Conservation (phyloP, 2,329 filamentous ascomycete genomes). For the Aspergillus latus region DNA sequence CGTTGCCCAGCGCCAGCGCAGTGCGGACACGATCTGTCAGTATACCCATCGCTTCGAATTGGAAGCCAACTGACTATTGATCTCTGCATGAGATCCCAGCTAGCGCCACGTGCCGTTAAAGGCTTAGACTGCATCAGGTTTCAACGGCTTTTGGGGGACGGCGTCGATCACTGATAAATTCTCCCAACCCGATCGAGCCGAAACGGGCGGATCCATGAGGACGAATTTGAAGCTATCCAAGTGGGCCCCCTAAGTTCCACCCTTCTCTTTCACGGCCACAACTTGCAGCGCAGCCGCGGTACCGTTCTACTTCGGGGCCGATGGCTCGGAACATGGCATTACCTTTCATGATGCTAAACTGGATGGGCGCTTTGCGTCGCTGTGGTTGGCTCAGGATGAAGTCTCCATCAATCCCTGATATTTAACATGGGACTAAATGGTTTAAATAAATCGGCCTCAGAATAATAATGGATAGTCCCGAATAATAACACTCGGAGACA, state of each 20-base stretch:
- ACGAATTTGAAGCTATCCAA: background rate
- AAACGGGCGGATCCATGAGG: conserved; percentile 21
- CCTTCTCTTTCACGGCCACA: conserved; percentile 14
- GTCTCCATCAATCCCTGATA: conserved; percentile 11
- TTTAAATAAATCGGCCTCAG: background rate
- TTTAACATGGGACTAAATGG: conserved; percentile 1
- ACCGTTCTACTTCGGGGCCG: conserved; percentile 10
- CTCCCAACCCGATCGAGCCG: conserved; percentile 24
- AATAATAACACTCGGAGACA: conserved; percentile 8
- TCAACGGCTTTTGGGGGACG: conserved; percentile 40
- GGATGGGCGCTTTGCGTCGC: background rate
- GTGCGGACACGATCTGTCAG: background rate
- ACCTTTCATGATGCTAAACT: conserved; percentile 13
- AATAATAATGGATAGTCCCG: conserved; percentile 6
- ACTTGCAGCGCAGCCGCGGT: conserved; percentile 13
- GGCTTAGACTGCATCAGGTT: conserved; percentile 21
- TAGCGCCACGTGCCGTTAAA: conserved; percentile 41
- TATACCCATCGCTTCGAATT: background rate
- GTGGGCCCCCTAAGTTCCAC: conserved; percentile 14
- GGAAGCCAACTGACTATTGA: background rate
- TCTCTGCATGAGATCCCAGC: conserved; percentile 39
- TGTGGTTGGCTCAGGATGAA: conserved; percentile 8
- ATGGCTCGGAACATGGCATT: conserved; percentile 1
- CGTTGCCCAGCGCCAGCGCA: background rate
- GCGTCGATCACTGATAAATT: conserved; percentile 13